phyloP scores from a whole-genome alignment of 805 yeast species.

The Torulaspora franciscae region DNA sequence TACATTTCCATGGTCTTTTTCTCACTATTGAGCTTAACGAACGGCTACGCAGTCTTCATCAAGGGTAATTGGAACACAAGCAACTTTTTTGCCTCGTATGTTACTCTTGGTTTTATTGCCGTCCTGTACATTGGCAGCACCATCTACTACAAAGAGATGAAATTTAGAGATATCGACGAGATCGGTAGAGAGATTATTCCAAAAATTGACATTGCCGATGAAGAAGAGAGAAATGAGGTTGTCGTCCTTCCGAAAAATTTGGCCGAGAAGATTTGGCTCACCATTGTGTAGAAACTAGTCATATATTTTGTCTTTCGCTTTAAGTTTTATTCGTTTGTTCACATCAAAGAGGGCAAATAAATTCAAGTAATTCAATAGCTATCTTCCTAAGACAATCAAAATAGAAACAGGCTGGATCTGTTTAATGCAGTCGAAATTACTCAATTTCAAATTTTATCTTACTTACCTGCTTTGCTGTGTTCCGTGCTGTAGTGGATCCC shows the following conservation, averaged over 20 bases:
- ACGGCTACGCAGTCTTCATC: constrained; percentile 61
- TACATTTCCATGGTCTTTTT: constrained; percentile 47
- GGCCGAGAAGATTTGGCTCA: constrained; percentile 13
- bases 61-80: constrained; percentile 40
- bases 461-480: too few relatives aligned
- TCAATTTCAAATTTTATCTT: too few relatives aligned
- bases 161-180: constrained; percentile 12
- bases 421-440: too few relatives aligned
- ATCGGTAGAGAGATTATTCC: constrained; percentile 14
- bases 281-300: constrained; percentile 3
- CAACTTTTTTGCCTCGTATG: constrained; percentile 60
- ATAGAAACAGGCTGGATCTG: too few relatives aligned
- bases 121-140: constrained; percentile 28
- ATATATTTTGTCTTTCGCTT: constrained; percentile 32
- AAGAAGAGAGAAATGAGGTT: constrained; percentile 14
- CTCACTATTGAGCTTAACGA: constrained; percentile 48
- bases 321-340: constrained; percentile 10
- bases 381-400: too few relatives aligned
- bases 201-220: constrained; percentile 16
- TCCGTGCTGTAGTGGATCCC: too few relatives aligned
- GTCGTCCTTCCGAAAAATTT: constrained; percentile 14
- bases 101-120: constrained; percentile 48
- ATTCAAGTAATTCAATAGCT: too few relatives aligned
- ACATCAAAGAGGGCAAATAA: too few relatives aligned
- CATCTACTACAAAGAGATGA: constrained; percentile 9